Evolutionary conservation across 345 rosid genomes (phyloP).

Genomic region (Eucalyptus decipiens): DNA sequence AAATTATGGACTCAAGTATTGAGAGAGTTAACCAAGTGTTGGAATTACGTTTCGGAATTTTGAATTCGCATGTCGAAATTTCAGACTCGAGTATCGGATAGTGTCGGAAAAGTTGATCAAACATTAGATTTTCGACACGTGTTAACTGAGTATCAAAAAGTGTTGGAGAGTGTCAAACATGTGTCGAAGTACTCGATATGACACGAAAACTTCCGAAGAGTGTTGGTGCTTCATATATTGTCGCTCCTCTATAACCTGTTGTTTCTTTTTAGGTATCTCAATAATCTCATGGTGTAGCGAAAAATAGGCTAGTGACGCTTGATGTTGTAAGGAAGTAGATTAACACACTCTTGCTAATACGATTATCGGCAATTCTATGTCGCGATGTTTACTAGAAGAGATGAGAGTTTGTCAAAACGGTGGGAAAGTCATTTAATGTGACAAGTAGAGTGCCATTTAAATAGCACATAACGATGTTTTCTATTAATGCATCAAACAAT

Average conservation of each 20-base stretch:
- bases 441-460: background rate
- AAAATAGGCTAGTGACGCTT: background rate
- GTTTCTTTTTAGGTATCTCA: background rate
- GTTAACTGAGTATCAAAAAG: too few relatives aligned
- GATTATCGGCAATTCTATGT: background rate
- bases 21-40: too few relatives aligned
- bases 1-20: too few relatives aligned
- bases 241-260: background rate
- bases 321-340: background rate
- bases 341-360: background rate
- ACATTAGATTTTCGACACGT: rapidly evolving
- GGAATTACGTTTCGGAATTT: too few relatives aligned
- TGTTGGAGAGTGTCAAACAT: too few relatives aligned
- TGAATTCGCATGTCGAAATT: too few relatives aligned
- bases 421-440: background rate
- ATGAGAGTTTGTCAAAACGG: background rate
- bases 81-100: rapidly evolving
- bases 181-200: too few relatives aligned
- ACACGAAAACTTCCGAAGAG: rapidly evolving
- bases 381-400: background rate
- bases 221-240: rapidly evolving
- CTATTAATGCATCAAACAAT: background rate
- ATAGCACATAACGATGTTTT: background rate
- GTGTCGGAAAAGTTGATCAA: rapidly evolving
- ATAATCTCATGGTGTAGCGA: background rate